These are phyloP conservation scores for Oenanthe javanica DNA, from an alignment of 140 eudicot genomes.

Conservation along the genomic window DNA sequence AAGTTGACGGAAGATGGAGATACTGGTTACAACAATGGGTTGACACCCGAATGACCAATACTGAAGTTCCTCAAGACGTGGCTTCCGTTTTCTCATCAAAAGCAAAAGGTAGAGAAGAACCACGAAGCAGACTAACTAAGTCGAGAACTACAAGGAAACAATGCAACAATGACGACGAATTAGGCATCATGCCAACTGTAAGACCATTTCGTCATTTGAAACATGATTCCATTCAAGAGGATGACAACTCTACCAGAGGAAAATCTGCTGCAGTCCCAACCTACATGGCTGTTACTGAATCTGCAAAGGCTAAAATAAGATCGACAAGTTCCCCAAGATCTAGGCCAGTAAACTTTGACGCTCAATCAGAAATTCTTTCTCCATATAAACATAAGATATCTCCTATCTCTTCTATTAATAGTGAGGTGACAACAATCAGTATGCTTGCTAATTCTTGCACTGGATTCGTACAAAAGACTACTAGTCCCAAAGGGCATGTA, in stretches of 20 bases:
- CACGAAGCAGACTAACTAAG: constrained; percentile 27
- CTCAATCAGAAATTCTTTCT: constrained; percentile 61
- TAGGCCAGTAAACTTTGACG: constrained; percentile 53
- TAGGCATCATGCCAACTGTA: constrained; percentile 21
- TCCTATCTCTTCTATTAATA: constrained; percentile 81
- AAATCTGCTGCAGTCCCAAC: constrained; percentile 57
- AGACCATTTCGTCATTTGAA: constrained; percentile 45
- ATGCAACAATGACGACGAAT: constrained; percentile 22
- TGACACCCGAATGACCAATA: constrained; percentile 49
- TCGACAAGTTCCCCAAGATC: constrained; percentile 83
- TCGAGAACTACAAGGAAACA: constrained; percentile 23
- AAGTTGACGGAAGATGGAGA: constrained; percentile 38
- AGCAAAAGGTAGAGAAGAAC: constrained; percentile 27
- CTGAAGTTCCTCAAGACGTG: constrained; percentile 33
- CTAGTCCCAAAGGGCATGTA: constrained; percentile 54
- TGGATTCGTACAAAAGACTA: constrained; percentile 47
- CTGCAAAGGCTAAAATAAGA: constrained; percentile 71
- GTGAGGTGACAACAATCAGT: constrained; percentile 54
- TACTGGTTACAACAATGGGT: constrained; percentile 88
- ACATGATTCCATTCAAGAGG: constrained; percentile 52
- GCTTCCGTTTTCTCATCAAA: constrained; percentile 16
- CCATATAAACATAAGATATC: constrained; percentile 74
- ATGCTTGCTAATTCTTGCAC: constrained; percentile 31
- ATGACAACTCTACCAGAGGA: constrained; percentile 21
- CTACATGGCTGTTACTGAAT: constrained; percentile 92